phyloP scores from a whole-genome alignment of 1,139 yeast species.

The Sugiyamaella grinbergsii region DNA sequence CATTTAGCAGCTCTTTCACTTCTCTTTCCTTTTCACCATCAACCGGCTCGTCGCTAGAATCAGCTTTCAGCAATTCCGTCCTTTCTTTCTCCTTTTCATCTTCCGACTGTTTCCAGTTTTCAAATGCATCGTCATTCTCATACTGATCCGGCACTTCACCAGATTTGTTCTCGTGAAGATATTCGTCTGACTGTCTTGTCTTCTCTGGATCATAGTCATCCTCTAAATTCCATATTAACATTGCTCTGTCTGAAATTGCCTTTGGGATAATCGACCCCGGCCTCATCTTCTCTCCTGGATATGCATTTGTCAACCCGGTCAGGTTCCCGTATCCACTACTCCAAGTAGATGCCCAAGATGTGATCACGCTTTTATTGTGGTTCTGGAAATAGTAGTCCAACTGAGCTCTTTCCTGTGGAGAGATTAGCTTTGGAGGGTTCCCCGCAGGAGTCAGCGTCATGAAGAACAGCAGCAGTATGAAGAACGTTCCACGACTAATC shows the following conservation, averaged over 20 bases:
- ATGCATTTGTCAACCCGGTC: conserved; percentile 56
- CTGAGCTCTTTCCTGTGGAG: conserved; percentile 38
- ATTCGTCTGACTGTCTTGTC: not conserved
- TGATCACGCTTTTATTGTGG: conserved; percentile 41
- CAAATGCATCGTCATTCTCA: not conserved
- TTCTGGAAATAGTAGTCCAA: conserved; percentile 41
- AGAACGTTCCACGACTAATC: conserved; percentile 33
- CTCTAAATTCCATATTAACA: conserved; percentile 53
- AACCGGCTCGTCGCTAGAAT: not conserved
- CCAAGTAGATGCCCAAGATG: conserved; percentile 50
- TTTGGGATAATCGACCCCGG: conserved; percentile 66
- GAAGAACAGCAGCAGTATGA: conserved; percentile 34
- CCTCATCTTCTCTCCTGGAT: conserved; percentile 35
- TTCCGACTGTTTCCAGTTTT: not conserved
- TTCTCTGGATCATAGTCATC: conserved; percentile 13
- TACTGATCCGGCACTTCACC: not conserved
- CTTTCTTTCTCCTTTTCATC: conserved; percentile 10
- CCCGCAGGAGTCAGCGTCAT: conserved; percentile 37
- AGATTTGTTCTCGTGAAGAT: not conserved
- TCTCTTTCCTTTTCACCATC: not conserved
- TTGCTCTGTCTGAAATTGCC: conserved; percentile 51
- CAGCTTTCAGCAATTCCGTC: conserved; percentile 19
- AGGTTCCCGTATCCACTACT: conserved; percentile 64
- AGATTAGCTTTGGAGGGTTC: conserved; percentile 35
- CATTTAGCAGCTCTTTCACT: conserved; percentile 18